phyloP scores from a whole-genome alignment of 345 rosid genomes.

The Mangifera indica region DNA sequence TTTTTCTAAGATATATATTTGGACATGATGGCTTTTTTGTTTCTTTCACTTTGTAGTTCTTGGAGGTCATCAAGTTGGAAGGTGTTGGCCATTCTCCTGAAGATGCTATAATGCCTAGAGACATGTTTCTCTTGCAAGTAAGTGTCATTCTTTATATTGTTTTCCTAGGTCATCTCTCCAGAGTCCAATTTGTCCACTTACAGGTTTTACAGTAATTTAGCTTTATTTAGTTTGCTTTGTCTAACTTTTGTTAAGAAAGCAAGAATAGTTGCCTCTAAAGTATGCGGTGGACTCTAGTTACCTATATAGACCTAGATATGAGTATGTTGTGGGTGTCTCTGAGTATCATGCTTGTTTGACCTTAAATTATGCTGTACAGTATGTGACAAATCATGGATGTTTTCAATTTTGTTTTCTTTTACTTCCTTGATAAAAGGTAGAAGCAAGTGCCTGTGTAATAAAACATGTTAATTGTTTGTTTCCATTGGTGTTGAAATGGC shows the following conservation, averaged over 20 bases:
- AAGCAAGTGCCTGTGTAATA: neutral
- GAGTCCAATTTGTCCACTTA: neutral
- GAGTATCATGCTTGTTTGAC: neutral
- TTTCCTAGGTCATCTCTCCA: neutral
- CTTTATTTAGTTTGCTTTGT: neutral
- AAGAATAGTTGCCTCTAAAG: neutral
- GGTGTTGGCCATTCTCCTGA: conserved; percentile 87
- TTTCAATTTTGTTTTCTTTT: neutral
- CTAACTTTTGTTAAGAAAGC: neutral
- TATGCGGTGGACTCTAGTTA: neutral
- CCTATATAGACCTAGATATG: neutral
- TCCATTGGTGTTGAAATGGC: neutral
- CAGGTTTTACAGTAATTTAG: neutral
- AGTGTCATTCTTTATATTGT: conserved; percentile 15
- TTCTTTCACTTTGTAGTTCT: conserved; percentile 43
- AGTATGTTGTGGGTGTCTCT: neutral
- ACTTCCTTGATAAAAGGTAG: neutral
- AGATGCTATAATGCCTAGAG: conserved; percentile 87
- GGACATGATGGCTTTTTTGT: neutral
- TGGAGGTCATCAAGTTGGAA: conserved; percentile 95
- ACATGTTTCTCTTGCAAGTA: conserved; percentile 91
- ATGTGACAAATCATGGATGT: neutral
- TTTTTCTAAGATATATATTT: neutral
- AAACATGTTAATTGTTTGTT: neutral
- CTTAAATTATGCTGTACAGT: neutral